These are phyloP conservation scores for Fusarium tuaranense DNA, from an alignment of 2,329 filamentous ascomycete species.

Conservation along the genomic window DNA sequence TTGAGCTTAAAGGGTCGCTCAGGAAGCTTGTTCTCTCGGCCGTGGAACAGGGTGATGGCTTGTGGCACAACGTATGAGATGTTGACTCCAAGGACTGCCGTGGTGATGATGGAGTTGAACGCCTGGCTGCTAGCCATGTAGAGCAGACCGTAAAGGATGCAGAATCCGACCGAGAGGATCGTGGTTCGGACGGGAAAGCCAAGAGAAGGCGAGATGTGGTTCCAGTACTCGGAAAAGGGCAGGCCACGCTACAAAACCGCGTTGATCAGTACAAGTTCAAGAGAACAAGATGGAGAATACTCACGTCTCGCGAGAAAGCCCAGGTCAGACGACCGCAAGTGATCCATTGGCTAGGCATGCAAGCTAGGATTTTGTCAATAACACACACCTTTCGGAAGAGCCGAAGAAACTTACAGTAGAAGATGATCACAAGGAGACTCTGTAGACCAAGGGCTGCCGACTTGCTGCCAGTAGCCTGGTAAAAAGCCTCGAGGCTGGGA, in stretches of 20 bases:
- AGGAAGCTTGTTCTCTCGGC: conserved; percentile 34
- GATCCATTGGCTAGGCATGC: conserved; percentile 47
- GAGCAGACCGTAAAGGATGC: conserved; percentile 46
- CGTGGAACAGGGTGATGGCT: conserved; percentile 35
- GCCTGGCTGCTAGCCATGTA: conserved; percentile 47
- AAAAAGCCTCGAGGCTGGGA: conserved; percentile 33
- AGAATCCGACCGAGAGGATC: conserved; percentile 40
- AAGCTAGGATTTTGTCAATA: conserved; percentile 17
- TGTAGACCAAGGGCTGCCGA: not conserved
- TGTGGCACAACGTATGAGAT: conserved; percentile 47
- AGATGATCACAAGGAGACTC: not conserved
- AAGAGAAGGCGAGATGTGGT: conserved; percentile 30
- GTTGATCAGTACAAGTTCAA: not conserved
- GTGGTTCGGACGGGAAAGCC: conserved; percentile 47
- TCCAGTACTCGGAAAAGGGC: conserved; percentile 37
- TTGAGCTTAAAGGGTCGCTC: conserved; percentile 35
- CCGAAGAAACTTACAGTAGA: conserved; percentile 2
- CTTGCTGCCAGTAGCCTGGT: conserved; percentile 31
- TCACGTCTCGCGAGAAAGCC: conserved; percentile 49
- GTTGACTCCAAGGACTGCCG: conserved; percentile 45
- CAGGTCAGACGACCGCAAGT: conserved; percentile 47
- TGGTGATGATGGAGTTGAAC: conserved; percentile 50
- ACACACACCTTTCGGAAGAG: not conserved
- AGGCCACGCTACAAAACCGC: conserved; percentile 1
- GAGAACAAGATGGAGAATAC: conserved; percentile 15